Base-by-base conservation (phyloP, 176 grass and related monocot genomes). In the Oryza longistaminata region DNA sequence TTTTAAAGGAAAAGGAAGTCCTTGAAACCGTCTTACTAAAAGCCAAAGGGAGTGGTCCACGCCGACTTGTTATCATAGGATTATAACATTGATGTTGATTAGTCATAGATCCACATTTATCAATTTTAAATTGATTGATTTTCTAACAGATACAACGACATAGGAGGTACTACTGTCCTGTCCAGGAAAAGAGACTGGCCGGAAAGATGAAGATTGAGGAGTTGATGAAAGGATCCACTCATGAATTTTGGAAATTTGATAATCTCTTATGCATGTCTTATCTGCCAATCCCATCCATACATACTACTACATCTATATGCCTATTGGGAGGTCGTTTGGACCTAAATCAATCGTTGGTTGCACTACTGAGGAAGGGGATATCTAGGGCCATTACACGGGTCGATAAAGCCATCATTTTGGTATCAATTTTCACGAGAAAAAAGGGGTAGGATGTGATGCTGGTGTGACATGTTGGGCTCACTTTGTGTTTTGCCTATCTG, bases 391-490 rank as follows among this genome's bases (percentile, higher is more conserved):
- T 17, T 25, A 13, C 27, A 33, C 58, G 39, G 21, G 79, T 89
- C 87, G 75, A 70, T 17, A n/a, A 44, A 55, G 44, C 58, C 66
- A 90, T 86, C 73, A 90, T 86, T 45, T 77, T 40, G 22, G 58
- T 22, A 68, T 29, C 68, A 83, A 69, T 44, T 84, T 66, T 49
- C 69, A 71, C 49, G 29, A 70, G 75, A 80, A 77, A 90, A 34
- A 21, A 16, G 25, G 40, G 24, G 49, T 19, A 55, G 25, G 89
- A 91, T 27, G 75, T 80, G 89, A 81, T 84, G 89, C 50, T 16
- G 78, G 80, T 65, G 85, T 87, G 89, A 84, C 76, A 87, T 87
- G 85, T 76, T 87, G 81, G 85, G 81, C 76, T 81, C 77, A 71
- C 70, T 66, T 75, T 64, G 68, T 45, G 75, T 84, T 83, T 84